Conservation (phyloP, 345 rosid species). For the Lumnitzera racemosa region DNA sequence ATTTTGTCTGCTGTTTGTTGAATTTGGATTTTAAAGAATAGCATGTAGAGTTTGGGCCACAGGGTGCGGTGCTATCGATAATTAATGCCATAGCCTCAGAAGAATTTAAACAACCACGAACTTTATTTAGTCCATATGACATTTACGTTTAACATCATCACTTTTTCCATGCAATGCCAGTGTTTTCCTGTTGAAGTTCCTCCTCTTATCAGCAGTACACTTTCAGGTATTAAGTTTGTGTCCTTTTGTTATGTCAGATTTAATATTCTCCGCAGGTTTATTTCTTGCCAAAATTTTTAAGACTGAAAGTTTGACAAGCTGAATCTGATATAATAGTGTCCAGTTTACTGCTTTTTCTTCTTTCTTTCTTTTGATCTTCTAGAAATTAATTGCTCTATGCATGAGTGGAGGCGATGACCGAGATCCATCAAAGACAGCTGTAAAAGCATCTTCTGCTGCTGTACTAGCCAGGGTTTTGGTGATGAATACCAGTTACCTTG, state of each 20-base stretch:
- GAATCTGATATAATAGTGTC: no score
- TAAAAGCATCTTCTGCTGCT: conserved; percentile 76
- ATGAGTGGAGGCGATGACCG: conserved; percentile 81
- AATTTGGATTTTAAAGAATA: no score
- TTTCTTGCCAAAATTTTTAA: neutral
- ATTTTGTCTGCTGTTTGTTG: no score
- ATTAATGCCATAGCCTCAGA: no score
- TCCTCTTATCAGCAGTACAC: conserved; percentile 65
- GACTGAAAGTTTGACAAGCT: no score
- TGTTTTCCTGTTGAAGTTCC: conserved; percentile 89
- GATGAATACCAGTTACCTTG: conserved; percentile 82
- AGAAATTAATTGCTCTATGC: conserved; percentile 83
- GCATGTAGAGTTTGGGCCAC: no score
- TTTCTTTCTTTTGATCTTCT: conserved; percentile 11
- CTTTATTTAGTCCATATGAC: neutral
- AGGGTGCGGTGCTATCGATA: no score
- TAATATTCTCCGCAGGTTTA: conserved; percentile 1
- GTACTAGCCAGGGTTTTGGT: conserved; percentile 90
- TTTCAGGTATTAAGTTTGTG: conserved; percentile 45
- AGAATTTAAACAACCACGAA: no score
- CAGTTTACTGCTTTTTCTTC: neutral
- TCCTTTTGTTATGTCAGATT: conserved; percentile 2
- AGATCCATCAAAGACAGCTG: conserved; percentile 80
- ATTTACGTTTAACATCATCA: neutral
- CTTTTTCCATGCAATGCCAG: conserved; percentile 30